These are phyloP conservation scores for Lentinula sp. DNA, from an alignment of 768 basidiomycete species.

Conservation along the genomic window DNA sequence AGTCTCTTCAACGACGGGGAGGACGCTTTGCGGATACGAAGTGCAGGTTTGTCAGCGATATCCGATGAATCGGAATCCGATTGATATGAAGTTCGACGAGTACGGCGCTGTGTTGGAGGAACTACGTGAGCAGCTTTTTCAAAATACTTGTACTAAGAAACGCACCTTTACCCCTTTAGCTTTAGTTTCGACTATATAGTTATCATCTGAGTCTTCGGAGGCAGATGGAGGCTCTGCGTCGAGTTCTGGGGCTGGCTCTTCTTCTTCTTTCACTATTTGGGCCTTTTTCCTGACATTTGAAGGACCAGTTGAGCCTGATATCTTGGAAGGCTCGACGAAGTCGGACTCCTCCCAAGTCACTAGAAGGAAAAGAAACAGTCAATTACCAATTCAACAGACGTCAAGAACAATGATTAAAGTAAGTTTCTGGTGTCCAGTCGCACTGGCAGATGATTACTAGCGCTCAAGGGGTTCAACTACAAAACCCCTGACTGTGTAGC, in stretches of 20 bases:
- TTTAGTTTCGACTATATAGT: constrained; percentile 3
- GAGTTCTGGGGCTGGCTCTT: constrained; percentile 25
- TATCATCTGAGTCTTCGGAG: constrained; percentile 7
- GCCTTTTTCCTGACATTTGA: constrained; percentile 23
- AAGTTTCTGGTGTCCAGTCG: neutral
- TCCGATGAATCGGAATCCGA: constrained; percentile 28
- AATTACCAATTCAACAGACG: constrained; percentile 9
- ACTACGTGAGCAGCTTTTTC: neutral
- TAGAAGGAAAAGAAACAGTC: constrained; percentile 27
- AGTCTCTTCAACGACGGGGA: constrained; percentile 50
- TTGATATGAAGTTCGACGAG: constrained; percentile 30
- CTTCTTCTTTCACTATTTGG: constrained; percentile 27
- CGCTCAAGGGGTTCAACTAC: neutral
- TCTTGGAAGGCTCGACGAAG: constrained; percentile 34
- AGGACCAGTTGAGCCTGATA: constrained; percentile 13
- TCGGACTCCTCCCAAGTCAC: constrained; percentile 72
- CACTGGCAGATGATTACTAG: neutral
- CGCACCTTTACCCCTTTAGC: constrained; percentile 6
- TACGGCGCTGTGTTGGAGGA: constrained; percentile 30
- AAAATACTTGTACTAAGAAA: neutral
- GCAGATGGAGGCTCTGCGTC: constrained; percentile 2
- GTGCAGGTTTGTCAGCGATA: constrained; percentile 17
- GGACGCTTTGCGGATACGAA: constrained; percentile 21
- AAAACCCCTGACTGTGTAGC: neutral
- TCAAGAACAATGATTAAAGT: constrained; percentile 5